phyloP scores from a whole-genome alignment of 352 stramenopile species.

The Globisporangium spiculum region DNA sequence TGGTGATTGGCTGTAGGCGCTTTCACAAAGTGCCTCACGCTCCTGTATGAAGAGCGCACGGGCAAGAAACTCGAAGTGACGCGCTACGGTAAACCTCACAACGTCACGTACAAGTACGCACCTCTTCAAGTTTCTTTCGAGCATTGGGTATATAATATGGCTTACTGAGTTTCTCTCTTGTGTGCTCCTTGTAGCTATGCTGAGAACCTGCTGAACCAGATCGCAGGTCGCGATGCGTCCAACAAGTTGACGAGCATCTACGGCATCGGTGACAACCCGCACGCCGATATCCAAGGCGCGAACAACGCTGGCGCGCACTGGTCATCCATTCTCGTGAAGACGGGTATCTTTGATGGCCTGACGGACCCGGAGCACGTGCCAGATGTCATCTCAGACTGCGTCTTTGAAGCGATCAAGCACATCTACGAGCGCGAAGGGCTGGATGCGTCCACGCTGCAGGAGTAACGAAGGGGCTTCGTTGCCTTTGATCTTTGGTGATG shows the following conservation, averaged over 20 bases:
- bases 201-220: conserved; percentile 60
- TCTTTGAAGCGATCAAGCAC: conserved; percentile 76
- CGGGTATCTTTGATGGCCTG: conserved; percentile 77
- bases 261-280: conserved; percentile 88
- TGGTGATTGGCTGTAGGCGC: conserved; percentile 23
- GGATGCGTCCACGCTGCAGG: conserved; percentile 36
- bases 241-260: conserved; percentile 67
- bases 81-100: conserved; percentile 84
- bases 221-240: conserved; percentile 34
- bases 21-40: conserved; percentile 72
- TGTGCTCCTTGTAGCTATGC: conserved; percentile 44
- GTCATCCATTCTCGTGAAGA: conserved; percentile 84
- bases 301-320: conserved; percentile 83
- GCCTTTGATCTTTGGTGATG: too few relatives aligned
- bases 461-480: background rate
- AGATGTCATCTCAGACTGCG: conserved; percentile 55
- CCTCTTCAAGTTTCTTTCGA: background rate
- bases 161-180: background rate
- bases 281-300: conserved; percentile 83
- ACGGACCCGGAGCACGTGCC: conserved; percentile 61
- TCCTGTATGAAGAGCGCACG: conserved; percentile 71
- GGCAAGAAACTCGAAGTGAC: conserved; percentile 64
- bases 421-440: conserved; percentile 67
- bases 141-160: background rate
- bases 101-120: conserved; percentile 79